Evolutionary conservation across 106 monocot genomes (phyloP), one percentile per base, ranked within the genome.

Genomic region (Acorus gramineus): DNA sequence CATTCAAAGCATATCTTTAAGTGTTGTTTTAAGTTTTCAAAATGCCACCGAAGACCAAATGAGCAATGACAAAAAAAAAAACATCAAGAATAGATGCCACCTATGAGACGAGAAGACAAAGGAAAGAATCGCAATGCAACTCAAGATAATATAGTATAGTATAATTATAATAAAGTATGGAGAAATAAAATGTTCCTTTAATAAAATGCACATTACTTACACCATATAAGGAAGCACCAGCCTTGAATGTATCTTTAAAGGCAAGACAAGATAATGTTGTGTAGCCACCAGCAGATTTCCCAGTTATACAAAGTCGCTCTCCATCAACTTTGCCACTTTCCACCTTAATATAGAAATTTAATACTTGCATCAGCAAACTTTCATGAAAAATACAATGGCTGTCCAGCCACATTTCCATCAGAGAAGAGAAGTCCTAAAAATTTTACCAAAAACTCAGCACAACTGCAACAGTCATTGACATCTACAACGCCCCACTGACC

Each of bases 401-500:
- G 3, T 14, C 9, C 10, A n/a, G 11, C 9, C 7, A 0, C 42
- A 7, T 8, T 7, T 51, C 44, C 6, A 3, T 54, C 11, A 59
- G 14, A 2, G 8, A 47, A 50, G 42, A 49, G 8, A 14, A 3
- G 3, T 14, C 43, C 45, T 12, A 57, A 69, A 47, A 50, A 7
- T 49, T 6, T 44, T 83, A 87, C 96, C 82, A 96, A 74, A 69
- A 79, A 81, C 67, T 61, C 78, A 44, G 90, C 95, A 79, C 95
- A 83, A 57, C 77, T 80, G 74, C 95, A 96, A 68, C 95, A 90
- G 50, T 96, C 95, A 75, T 91, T 83, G 53, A 96, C 95, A 75
- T 96, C 95, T 54, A 87, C 85, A 55, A 90, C 66, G 57, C 95
- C 95, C 95, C 95, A 96, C 12, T 81, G 68, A 10, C 87, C 83